A percentile compares a stretch with the other conserved stretches of the same genome.
Conservation (phyloP, 2,329 filamentous ascomycete species). For the Trichothecium sympodiale region DNA sequence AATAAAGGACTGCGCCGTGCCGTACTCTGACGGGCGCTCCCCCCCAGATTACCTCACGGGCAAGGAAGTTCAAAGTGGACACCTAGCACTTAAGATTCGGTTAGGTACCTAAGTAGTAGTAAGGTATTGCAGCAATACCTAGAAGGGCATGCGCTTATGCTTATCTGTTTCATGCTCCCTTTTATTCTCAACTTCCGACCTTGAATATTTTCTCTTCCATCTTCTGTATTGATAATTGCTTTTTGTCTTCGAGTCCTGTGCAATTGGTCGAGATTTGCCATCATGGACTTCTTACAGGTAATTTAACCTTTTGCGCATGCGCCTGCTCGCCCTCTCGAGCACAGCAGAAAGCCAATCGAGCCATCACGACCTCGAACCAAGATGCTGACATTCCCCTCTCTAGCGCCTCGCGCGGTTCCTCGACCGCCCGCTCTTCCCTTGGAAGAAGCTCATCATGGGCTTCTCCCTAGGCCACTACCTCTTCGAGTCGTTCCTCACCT, state of each 20-base stretch:
- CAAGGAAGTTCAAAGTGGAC: not conserved
- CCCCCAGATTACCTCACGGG: no score
- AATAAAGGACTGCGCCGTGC: no score
- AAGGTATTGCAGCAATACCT: no score
- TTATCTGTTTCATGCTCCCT: no score
- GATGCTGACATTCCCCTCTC: conserved; percentile 1
- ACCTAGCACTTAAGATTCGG: not conserved
- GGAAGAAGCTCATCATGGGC: conserved; percentile 91
- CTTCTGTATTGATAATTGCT: conserved; percentile 11
- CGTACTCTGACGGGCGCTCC: no score
- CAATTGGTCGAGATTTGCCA: conserved; percentile 12
- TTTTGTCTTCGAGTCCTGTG: conserved; percentile 11
- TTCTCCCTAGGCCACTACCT: conserved; percentile 89
- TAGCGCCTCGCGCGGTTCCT: conserved; percentile 72
- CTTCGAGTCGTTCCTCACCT: conserved; percentile 79
- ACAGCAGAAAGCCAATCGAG: no score
- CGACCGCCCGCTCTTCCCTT: conserved; percentile 87
- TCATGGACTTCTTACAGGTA: conserved; percentile 38
- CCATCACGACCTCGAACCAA: not conserved
- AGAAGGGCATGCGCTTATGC: no score
- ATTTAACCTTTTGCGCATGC: not conserved
- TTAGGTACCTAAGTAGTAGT: no score
- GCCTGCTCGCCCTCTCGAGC: no score
- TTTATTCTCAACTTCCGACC: no score
- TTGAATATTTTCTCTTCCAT: conserved; percentile 1